Evolutionary conservation across 2,329 filamentous ascomycete genomes (phyloP).

Genomic region (Talaromyces sp.): DNA sequence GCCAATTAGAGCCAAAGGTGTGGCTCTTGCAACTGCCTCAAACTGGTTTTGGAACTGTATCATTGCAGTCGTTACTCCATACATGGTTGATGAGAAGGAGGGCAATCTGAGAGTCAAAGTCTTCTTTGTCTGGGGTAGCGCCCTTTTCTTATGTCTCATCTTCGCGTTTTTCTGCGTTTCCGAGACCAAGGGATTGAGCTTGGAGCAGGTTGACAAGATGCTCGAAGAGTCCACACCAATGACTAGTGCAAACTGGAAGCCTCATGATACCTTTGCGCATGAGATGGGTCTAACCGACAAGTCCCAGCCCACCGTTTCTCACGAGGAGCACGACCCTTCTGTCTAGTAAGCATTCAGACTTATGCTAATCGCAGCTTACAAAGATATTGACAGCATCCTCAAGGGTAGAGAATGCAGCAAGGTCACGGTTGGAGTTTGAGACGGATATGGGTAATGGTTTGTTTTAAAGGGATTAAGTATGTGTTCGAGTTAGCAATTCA

Average conservation of each 20-base stretch:
- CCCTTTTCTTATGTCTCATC: conserved; percentile 68
- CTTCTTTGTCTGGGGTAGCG: conserved; percentile 80
- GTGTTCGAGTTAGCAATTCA: background rate
- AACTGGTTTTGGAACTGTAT: conserved; percentile 91
- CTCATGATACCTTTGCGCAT: conserved; percentile 68
- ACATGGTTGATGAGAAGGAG: conserved; percentile 58
- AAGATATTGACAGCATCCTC: background rate
- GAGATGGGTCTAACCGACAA: conserved; percentile 55
- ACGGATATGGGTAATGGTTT: too few species aligned
- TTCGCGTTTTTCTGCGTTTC: conserved; percentile 74
- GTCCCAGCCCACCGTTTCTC: conserved; percentile 6
- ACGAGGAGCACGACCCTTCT: conserved; percentile 5
- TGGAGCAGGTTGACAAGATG: conserved; percentile 85
- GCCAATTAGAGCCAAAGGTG: conserved; percentile 82
- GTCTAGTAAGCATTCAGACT: background rate
- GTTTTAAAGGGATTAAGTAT: too few species aligned
- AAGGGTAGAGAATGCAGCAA: too few species aligned
- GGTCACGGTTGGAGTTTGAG: too few species aligned
- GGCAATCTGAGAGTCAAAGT: conserved; percentile 66
- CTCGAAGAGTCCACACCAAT: conserved; percentile 81
- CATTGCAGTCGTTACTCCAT: conserved; percentile 71
- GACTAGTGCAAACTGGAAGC: conserved; percentile 75
- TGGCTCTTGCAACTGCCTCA: conserved; percentile 80
- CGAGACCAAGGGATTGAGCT: conserved; percentile 74
- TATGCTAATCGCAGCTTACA: background rate